These are phyloP conservation scores for Choiromyces venosus DNA, from an alignment of 495 filamentous ascomycete species.

Conservation along the genomic window DNA sequence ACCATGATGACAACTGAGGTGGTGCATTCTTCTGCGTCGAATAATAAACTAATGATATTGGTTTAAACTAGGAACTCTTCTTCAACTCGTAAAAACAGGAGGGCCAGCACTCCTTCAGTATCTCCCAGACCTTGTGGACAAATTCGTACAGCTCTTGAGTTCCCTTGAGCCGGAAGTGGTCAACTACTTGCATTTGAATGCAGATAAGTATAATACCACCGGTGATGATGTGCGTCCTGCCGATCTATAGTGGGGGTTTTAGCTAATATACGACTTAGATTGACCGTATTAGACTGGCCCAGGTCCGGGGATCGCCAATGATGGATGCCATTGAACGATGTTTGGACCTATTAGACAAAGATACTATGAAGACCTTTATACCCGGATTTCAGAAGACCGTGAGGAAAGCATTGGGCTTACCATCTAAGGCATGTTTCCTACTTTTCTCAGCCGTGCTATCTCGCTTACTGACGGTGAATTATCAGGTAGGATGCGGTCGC, in stretches of 20 bases:
- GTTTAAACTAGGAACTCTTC: constrained; percentile 54
- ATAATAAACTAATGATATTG: constrained; percentile 9
- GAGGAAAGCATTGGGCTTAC: constrained; percentile 79
- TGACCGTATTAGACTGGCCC: constrained; percentile 73
- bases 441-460: background rate
- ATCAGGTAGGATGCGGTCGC: constrained; percentile 71
- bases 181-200: constrained; percentile 88
- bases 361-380: constrained; percentile 66
- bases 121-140: constrained; percentile 72
- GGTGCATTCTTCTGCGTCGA: background rate
- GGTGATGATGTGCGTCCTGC: constrained; percentile 51
- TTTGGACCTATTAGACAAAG: constrained; percentile 74
- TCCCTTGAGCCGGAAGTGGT: constrained; percentile 77
- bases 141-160: constrained; percentile 71
- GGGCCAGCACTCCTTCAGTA: constrained; percentile 68
- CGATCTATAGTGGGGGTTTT: background rate
- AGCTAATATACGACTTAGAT: constrained; percentile 48
- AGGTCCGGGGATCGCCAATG: constrained; percentile 77
- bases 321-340: constrained; percentile 90
- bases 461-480: constrained; percentile 5
- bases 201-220: constrained; percentile 75
- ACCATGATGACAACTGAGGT: background rate
- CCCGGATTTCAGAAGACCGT: constrained; percentile 67
- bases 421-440: constrained; percentile 57
- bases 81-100: constrained; percentile 83